A percentile compares a stretch with the other conserved stretches of the same genome.
phyloP scores from a whole-genome alignment of 1,284 basidiomycete species.

The Marasmius sp. region DNA sequence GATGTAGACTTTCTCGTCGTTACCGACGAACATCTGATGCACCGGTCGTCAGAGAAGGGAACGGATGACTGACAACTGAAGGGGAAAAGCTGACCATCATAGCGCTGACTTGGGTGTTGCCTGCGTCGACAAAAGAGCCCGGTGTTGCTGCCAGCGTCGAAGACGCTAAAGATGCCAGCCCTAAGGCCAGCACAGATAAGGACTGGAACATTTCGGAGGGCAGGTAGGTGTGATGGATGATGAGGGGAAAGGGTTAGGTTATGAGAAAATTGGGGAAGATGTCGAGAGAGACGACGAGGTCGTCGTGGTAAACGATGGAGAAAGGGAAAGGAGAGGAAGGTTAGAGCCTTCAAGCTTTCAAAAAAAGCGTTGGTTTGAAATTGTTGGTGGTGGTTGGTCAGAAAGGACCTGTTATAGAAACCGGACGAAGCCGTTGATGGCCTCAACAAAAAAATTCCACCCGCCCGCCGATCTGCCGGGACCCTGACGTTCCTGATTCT shows the following conservation, averaged over 20 bases:
- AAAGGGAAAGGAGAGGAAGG: too few relatives aligned
- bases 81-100: constrained; percentile 56
- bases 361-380: too few relatives aligned
- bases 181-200: constrained; percentile 31
- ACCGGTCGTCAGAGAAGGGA: neutral
- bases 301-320: too few relatives aligned
- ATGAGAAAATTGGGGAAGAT: neutral
- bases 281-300: neutral
- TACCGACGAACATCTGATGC: constrained; percentile 49
- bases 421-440: too few relatives aligned
- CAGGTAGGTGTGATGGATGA: neutral
- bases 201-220: constrained; percentile 21
- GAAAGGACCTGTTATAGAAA: too few relatives aligned
- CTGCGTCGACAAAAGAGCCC: constrained; percentile 47
- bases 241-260: neutral
- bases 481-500: too few relatives aligned
- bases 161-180: constrained; percentile 30
- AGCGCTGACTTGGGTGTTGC: constrained; percentile 56
- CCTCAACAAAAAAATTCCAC: too few relatives aligned
- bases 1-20: constrained; percentile 54
- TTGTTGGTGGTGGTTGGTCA: too few relatives aligned
- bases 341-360: too few relatives aligned
- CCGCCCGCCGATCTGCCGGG: too few relatives aligned
- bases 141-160: constrained; percentile 33
- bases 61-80: neutral